Percentiles rank a stretch among this genome's conserved stretches.
phyloP scores from a whole-genome alignment of 192 early-diverging fungal genomes.

The Haplosporangium gracile region DNA sequence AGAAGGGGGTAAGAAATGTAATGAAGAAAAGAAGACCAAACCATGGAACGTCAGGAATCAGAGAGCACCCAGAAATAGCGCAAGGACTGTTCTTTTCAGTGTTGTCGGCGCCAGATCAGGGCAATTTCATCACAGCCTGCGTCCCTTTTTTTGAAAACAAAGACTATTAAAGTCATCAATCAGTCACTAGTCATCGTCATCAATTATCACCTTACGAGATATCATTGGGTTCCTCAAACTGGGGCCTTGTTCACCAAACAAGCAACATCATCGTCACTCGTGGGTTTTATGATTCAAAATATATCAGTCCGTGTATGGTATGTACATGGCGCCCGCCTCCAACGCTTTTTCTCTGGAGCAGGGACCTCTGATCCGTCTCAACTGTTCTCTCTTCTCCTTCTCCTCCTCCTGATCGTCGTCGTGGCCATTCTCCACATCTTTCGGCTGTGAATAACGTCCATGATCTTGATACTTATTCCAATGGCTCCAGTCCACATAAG shows the following conservation, averaged over 20 bases:
- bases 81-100: background rate
- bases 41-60: background rate
- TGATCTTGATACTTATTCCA: background rate
- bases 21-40: background rate
- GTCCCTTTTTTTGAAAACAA: background rate
- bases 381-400: background rate
- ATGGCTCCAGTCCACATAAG: conserved; percentile 9
- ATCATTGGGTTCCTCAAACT: background rate
- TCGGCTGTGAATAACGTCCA: background rate
- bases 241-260: background rate
- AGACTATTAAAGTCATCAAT: background rate
- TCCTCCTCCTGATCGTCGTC: background rate
- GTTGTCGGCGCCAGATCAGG: background rate
- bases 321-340: background rate
- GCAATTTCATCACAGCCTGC: background rate
- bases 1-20: background rate
- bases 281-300: background rate
- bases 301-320: background rate
- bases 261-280: background rate
- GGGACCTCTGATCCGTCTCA: conserved; percentile 1
- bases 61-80: background rate
- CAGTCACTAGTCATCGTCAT: background rate
- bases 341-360: background rate
- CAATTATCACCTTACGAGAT: background rate
- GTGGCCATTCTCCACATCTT: background rate